Conservation (phyloP, 192 early-diverging fungal genomes). For the Backusella morwellensis region DNA sequence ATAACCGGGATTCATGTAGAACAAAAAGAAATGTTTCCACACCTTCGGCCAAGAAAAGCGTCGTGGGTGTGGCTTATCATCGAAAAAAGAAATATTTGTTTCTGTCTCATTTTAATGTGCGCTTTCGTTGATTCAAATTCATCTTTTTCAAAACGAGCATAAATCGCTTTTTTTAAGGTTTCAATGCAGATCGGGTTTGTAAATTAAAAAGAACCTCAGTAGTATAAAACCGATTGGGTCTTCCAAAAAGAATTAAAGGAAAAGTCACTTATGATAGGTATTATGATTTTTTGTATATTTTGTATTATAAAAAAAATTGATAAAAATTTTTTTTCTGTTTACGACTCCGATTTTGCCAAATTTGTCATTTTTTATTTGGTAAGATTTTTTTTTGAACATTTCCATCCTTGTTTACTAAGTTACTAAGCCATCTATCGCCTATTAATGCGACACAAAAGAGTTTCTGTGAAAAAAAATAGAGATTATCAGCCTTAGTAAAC, state of each 20-base stretch:
- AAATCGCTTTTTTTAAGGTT: not conserved
- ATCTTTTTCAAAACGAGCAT: not conserved
- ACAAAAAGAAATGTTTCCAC: not conserved
- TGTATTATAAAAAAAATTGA: not conserved
- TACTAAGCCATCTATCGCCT: not conserved
- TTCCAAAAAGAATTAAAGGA: not conserved
- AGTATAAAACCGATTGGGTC: slow-evolving; percentile 1
- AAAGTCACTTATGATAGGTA: not conserved
- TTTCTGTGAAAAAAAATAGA: not conserved
- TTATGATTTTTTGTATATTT: not conserved
- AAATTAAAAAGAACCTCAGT: not conserved
- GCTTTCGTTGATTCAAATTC: not conserved
- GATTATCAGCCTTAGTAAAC: not conserved
- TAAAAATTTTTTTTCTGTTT: not conserved
- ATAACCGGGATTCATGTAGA: not conserved
- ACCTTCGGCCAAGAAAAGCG: not conserved
- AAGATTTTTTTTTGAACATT: not conserved
- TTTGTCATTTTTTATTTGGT: not conserved
- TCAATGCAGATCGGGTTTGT: not conserved
- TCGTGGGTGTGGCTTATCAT: not conserved
- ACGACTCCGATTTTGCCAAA: not conserved
- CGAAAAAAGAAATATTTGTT: not conserved
- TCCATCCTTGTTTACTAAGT: not conserved
- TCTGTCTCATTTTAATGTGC: not conserved
- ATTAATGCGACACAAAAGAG: not conserved